Conservation (phyloP, 495 filamentous ascomycete genomes). For the Penicillium egyptiacum region DNA sequence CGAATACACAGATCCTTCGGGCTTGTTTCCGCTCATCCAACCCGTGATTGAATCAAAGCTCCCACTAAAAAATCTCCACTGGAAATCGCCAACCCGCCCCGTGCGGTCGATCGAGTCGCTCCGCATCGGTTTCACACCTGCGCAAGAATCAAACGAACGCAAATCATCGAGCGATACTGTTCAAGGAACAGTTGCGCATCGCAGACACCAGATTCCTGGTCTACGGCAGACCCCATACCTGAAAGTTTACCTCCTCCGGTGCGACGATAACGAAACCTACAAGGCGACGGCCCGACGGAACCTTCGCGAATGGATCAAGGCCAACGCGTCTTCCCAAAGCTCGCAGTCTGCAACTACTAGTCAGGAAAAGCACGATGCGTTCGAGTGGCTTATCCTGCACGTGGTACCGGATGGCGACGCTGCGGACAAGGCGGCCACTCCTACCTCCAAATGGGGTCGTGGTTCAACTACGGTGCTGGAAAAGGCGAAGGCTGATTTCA, state of each 20-base stretch:
- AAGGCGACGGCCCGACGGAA: constrained; percentile 73
- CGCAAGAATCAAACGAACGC: constrained; percentile 35
- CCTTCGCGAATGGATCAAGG: constrained; percentile 87
- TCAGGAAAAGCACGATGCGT: constrained; percentile 88
- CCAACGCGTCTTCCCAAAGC: constrained; percentile 56
- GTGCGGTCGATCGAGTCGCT: constrained; percentile 89
- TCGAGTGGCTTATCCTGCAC: constrained; percentile 94
- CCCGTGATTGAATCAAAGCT: constrained; percentile 73
- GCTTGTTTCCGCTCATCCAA: constrained; percentile 78
- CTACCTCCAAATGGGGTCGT: constrained; percentile 77
- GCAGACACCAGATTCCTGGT: constrained; percentile 93
- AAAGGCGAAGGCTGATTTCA: constrained; percentile 90
- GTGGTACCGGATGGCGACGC: constrained; percentile 63
- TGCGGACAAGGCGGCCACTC: constrained; percentile 67
- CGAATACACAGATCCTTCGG: constrained; percentile 84
- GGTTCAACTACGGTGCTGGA: constrained; percentile 80
- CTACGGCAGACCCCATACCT: constrained; percentile 91
- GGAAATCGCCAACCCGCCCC: constrained; percentile 90
- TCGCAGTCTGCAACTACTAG: constrained; percentile 39
- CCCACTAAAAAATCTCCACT: constrained; percentile 90
- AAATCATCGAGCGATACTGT: constrained; percentile 38
- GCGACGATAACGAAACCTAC: constrained; percentile 93
- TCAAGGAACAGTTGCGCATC: constrained; percentile 50
- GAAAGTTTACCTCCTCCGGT: constrained; percentile 83
- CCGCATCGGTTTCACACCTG: constrained; percentile 79